phyloP scores from a whole-genome alignment of 2,329 filamentous ascomycete genomes.

The Apiospora koreana region DNA sequence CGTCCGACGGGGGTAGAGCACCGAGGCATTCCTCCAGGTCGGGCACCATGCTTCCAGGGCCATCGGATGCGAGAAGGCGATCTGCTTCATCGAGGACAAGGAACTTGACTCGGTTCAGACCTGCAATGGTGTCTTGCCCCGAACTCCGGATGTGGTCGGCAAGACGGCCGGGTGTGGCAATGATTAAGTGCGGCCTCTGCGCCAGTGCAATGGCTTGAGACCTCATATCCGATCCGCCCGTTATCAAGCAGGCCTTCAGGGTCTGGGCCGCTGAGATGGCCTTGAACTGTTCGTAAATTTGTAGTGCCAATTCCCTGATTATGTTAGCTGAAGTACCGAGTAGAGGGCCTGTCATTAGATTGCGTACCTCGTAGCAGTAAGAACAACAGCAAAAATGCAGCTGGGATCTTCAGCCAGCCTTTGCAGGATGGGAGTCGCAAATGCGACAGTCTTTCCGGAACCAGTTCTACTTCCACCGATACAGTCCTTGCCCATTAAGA shows the following conservation, averaged over 20 bases:
- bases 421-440: constrained; percentile 91
- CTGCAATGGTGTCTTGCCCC: constrained; percentile 85
- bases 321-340: background rate
- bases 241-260: constrained; percentile 86
- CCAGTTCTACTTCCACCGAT: constrained; percentile 94
- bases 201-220: constrained; percentile 83
- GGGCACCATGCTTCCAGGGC: constrained; percentile 85
- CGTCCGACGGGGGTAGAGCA: constrained; percentile 72
- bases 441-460: constrained; percentile 96
- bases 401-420: constrained; percentile 90
- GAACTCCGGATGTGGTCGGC: constrained; percentile 93
- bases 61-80: constrained; percentile 73
- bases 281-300: constrained; percentile 95
- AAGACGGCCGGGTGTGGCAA: constrained; percentile 89
- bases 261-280: constrained; percentile 87
- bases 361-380: constrained; percentile 78
- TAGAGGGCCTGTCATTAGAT: background rate
- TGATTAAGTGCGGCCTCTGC: constrained; percentile 83
- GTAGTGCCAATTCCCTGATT: constrained; percentile 79
- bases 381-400: constrained; percentile 84
- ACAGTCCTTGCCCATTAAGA: constrained; percentile 86
- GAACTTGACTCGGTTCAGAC: constrained; percentile 75
- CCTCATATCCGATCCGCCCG: constrained; percentile 90
- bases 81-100: constrained; percentile 97
- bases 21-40: constrained; percentile 88